A percentile compares a stretch with the other conserved stretches of the same genome.
Evolutionary conservation across 371 early-diverging fungal species (phyloP).

Genomic region (Paramicrosporidium saccamoebae): DNA sequence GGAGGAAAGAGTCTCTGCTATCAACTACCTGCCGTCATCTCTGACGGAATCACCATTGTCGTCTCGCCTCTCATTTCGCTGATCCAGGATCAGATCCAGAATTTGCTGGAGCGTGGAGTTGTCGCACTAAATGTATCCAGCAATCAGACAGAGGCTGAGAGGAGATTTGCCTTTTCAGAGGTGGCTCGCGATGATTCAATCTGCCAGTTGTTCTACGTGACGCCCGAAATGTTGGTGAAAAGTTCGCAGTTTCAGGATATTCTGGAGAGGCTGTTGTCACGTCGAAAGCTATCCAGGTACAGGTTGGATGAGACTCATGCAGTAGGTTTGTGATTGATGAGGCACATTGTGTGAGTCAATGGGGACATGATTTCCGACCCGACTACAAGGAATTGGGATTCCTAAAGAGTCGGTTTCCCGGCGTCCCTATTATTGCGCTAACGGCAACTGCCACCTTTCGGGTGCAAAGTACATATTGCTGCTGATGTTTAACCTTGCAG

Average conservation of each 20-base stretch:
- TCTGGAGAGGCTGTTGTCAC: conserved; percentile 16
- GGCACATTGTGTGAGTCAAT: conserved; percentile 87
- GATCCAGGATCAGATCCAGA: conserved; percentile 87
- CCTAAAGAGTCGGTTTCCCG: conserved; percentile 21
- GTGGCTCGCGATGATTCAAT: conserved; percentile 8
- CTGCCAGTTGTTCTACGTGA: conserved; percentile 52
- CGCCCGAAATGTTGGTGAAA: conserved; percentile 69
- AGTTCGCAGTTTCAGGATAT: conserved; percentile 19
- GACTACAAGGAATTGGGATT: conserved; percentile 35
- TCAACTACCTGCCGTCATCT: conserved; percentile 73
- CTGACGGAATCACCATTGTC: conserved; percentile 63
- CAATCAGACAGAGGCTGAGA: conserved; percentile 11
- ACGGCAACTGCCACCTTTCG: conserved; percentile 90
- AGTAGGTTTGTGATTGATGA: too few species aligned
- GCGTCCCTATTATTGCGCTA: conserved; percentile 81
- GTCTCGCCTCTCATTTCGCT: conserved; percentile 86
- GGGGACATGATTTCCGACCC: conserved; percentile 83
- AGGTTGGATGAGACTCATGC: conserved; percentile 83
- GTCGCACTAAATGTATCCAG: conserved; percentile 36
- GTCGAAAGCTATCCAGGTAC: conserved; percentile 36
- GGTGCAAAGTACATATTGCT: too few species aligned
- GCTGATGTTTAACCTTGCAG: too few species aligned
- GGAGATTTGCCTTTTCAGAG: conserved; percentile 16
- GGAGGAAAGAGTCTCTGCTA: conserved; percentile 97
- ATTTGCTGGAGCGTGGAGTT: conserved; percentile 36